Conservation (phyloP, 257 asterid species). For the Sherardia arvensis region DNA sequence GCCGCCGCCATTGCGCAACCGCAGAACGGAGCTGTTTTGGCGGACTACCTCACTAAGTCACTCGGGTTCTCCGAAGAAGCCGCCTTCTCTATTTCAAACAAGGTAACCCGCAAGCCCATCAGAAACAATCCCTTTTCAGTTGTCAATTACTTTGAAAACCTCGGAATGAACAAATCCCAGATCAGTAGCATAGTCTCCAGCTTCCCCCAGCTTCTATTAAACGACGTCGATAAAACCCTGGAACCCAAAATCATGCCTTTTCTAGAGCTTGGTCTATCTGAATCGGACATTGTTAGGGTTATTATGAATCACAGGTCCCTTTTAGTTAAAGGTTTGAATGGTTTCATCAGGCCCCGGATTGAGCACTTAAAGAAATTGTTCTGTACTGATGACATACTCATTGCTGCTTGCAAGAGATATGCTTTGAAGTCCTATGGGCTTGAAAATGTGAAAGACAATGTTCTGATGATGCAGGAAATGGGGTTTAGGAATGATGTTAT, state of each 20-base stretch:
- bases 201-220: not conserved
- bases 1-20: not conserved
- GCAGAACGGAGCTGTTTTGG: conserved; percentile 2
- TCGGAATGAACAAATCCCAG: conserved; percentile 12
- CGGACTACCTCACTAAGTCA: conserved; percentile 4
- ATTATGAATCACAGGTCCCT: not conserved
- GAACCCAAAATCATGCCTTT: conserved; percentile 9
- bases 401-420: not conserved
- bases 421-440: not conserved
- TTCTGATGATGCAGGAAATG: not conserved
- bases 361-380: conserved; percentile 4
- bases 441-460: not conserved
- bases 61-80: conserved; percentile 17
- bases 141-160: conserved; percentile 6
- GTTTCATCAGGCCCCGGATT: not conserved
- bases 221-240: conserved; percentile 9
- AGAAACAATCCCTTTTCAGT: conserved; percentile 5
- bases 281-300: conserved; percentile 1
- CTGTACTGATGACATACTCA: not conserved
- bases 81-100: conserved; percentile 5
- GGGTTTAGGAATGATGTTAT: conserved; percentile 4
- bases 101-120: conserved; percentile 1
- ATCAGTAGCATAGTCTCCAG: conserved; percentile 9
- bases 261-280: conserved; percentile 13
- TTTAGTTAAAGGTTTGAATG: not conserved